phyloP scores from a whole-genome alignment of 495 filamentous ascomycete genomes.

The Penicillium egyptiacum region DNA sequence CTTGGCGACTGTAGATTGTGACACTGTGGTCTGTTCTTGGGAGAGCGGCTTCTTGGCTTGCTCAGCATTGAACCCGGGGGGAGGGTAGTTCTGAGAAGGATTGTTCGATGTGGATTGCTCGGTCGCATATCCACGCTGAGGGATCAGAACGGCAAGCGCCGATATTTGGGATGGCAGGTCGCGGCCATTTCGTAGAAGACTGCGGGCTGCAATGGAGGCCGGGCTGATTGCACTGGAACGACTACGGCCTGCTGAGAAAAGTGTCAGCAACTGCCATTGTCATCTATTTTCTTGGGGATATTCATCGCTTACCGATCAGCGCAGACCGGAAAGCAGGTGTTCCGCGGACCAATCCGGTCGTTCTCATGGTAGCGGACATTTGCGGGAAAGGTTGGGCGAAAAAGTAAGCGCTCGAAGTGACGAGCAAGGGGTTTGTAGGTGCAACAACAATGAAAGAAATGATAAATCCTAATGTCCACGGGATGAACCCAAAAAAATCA shows the following conservation, averaged over 20 bases:
- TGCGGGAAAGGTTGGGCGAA: slow-evolving; percentile 33
- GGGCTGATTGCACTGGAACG: slow-evolving; percentile 40
- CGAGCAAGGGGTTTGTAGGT: slow-evolving; percentile 27
- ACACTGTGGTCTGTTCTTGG: slow-evolving; percentile 41
- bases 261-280: slow-evolving; percentile 3
- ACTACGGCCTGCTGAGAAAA: slow-evolving; percentile 31
- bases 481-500: slow-evolving; percentile 9
- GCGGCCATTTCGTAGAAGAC: slow-evolving; percentile 57
- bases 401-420: slow-evolving; percentile 28
- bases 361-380: slow-evolving; percentile 49
- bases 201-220: slow-evolving; percentile 42
- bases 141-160: slow-evolving; percentile 65
- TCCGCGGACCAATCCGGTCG: slow-evolving; percentile 44
- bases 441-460: slow-evolving; percentile 24
- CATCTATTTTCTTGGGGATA: not conserved
- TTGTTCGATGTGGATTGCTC: slow-evolving; percentile 60
- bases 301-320: slow-evolving; percentile 27
- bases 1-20: slow-evolving; percentile 25
- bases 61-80: slow-evolving; percentile 91
- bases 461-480: slow-evolving; percentile 5
- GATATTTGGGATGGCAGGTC: slow-evolving; percentile 59
- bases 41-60: slow-evolving; percentile 84
- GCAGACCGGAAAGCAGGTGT: slow-evolving; percentile 37
- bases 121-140: slow-evolving; percentile 65
- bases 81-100: slow-evolving; percentile 64